Conservation (phyloP, 2,329 filamentous ascomycete genomes). For the Lojkania enalia region DNA sequence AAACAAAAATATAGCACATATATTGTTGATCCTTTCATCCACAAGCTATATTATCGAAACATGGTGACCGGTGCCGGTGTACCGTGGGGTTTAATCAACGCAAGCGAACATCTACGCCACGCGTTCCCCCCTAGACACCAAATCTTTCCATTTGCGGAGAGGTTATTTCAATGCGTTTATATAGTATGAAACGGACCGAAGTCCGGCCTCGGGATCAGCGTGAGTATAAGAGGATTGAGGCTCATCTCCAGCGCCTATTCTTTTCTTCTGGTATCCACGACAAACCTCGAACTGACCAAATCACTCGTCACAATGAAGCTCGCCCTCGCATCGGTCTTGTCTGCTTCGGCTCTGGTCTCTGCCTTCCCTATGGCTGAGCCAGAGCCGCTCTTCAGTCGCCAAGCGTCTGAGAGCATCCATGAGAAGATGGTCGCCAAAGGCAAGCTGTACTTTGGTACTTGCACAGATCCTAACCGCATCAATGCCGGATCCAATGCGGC, state of each 20-base stretch:
- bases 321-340: conserved; percentile 31
- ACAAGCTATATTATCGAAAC: neutral
- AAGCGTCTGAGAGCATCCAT: conserved; percentile 56
- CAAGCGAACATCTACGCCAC: neutral
- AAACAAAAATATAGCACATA: conserved; percentile 12
- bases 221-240: conserved; percentile 11
- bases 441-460: conserved; percentile 68
- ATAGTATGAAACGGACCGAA: neutral
- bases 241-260: neutral
- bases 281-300: conserved; percentile 1
- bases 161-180: conserved; percentile 1
- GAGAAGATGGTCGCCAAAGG: conserved; percentile 63
- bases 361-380: conserved; percentile 36
- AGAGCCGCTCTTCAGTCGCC: conserved; percentile 33
- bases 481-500: conserved; percentile 55
- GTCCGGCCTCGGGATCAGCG: neutral
- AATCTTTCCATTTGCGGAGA: conserved; percentile 2
- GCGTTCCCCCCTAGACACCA: neutral
- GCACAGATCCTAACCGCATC: conserved; percentile 60
- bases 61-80: conserved; percentile 3
- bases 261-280: conserved; percentile 5
- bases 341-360: conserved; percentile 31
- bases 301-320: conserved; percentile 34
- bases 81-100: conserved; percentile 10
- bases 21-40: conserved; percentile 7